Percentiles rank a stretch among this genome's conserved stretches.
Conservation (phyloP, 2,329 filamentous ascomycete species). For the Coniella vitis region DNA sequence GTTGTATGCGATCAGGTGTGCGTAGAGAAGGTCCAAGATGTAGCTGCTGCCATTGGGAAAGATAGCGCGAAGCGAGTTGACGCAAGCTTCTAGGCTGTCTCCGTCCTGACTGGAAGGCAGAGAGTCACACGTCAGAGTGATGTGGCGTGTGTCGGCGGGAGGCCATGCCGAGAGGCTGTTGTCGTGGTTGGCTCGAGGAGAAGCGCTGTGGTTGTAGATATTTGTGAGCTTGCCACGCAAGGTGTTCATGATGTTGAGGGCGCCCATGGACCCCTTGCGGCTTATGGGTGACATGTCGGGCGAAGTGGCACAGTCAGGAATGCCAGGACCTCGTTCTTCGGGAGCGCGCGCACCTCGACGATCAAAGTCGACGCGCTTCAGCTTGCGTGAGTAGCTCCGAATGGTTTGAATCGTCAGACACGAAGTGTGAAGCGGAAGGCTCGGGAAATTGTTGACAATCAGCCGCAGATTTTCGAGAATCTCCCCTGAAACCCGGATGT, state of each 20-base stretch:
- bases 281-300: background rate
- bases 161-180: slow-evolving; percentile 2
- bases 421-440: slow-evolving; percentile 50
- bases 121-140: background rate
- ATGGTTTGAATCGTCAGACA: slow-evolving; percentile 53
- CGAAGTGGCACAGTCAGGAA: background rate
- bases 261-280: slow-evolving; percentile 7
- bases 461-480: slow-evolving; percentile 48
- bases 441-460: slow-evolving; percentile 50
- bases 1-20: slow-evolving; percentile 53
- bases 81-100: slow-evolving; percentile 10
- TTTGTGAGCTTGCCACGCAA: slow-evolving; percentile 9
- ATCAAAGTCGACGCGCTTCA: slow-evolving; percentile 30
- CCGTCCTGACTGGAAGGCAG: background rate
- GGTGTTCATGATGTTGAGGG: slow-evolving; percentile 8
- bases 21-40: slow-evolving; percentile 52
- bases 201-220: slow-evolving; percentile 1
- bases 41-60: slow-evolving; percentile 47
- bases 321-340: slow-evolving; percentile 18
- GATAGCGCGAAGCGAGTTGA: slow-evolving; percentile 37
- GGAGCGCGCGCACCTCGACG: slow-evolving; percentile 7
- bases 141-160: background rate
- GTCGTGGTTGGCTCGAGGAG: slow-evolving; percentile 1
- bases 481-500: slow-evolving; percentile 45
- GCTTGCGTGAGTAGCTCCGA: slow-evolving; percentile 46